Evolutionary conservation across 2,329 filamentous ascomycete species (phyloP).

Genomic region (Cylindrodendrum hubeiense): DNA sequence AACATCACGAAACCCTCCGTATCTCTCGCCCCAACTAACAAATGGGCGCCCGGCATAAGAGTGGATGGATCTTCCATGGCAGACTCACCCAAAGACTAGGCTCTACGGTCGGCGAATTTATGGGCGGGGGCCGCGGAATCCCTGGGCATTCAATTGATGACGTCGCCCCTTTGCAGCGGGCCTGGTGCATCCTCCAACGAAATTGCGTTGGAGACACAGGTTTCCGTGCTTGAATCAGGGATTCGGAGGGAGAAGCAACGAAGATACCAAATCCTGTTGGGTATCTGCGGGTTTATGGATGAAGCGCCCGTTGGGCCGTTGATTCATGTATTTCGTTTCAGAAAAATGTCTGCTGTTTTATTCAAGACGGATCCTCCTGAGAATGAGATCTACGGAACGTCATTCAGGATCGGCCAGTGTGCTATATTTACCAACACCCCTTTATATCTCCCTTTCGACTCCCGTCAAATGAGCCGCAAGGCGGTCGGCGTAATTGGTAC

Average conservation of each 20-base stretch:
- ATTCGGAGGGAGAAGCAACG: background rate
- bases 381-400: background rate
- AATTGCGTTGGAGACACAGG: conserved; percentile 16
- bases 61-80: conserved; percentile 11
- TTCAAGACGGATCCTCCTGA: conserved; percentile 11
- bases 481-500: background rate
- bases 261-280: background rate
- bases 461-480: background rate
- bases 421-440: background rate
- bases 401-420: background rate
- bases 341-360: conserved; percentile 16
- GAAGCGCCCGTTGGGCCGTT: conserved; percentile 6
- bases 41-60: background rate
- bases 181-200: conserved; percentile 8
- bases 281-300: background rate
- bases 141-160: conserved; percentile 14
- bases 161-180: conserved; percentile 15
- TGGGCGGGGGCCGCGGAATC: conserved; percentile 3
- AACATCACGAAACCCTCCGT: conserved; percentile 10
- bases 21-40: background rate
- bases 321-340: conserved; percentile 20
- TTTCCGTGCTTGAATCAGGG: background rate
- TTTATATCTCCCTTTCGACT: background rate
- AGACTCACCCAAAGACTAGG: background rate
- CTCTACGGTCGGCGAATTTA: conserved; percentile 14